These are phyloP conservation scores for Suillus ampliporus DNA, from an alignment of 768 basidiomycete species.

Conservation along the genomic window DNA sequence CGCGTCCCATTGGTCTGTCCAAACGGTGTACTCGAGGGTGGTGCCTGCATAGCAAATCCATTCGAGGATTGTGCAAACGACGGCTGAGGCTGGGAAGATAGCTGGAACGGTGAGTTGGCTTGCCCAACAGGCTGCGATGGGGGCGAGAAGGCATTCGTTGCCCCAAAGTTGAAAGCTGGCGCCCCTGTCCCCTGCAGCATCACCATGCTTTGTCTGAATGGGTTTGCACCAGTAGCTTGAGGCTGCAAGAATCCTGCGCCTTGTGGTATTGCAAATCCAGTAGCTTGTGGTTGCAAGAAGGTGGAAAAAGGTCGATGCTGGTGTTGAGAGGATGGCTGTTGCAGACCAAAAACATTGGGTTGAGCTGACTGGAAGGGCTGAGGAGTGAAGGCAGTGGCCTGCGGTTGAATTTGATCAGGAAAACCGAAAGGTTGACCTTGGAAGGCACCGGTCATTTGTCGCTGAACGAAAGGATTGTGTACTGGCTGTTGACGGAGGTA, in stretches of 20 bases:
- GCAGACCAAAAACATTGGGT: slow-evolving; percentile 37
- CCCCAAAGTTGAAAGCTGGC: slow-evolving; percentile 47
- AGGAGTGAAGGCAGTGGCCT: slow-evolving; percentile 61
- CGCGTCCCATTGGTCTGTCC: slow-evolving; percentile 10
- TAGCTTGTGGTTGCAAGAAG: slow-evolving; percentile 61
- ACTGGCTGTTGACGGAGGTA: slow-evolving; percentile 63
- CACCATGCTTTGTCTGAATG: slow-evolving; percentile 83
- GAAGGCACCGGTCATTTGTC: slow-evolving; percentile 56
- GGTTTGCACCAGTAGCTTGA: slow-evolving; percentile 69
- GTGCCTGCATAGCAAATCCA: slow-evolving; percentile 16
- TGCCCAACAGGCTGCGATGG: slow-evolving; percentile 23
- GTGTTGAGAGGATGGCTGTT: slow-evolving; percentile 36
- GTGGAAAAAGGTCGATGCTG: slow-evolving; percentile 61
- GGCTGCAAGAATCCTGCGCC: slow-evolving; percentile 55
- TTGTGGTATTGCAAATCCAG: slow-evolving; percentile 49
- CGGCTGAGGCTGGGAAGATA: slow-evolving; percentile 24
- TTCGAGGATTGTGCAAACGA: slow-evolving; percentile 15
- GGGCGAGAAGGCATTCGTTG: slow-evolving; percentile 13
- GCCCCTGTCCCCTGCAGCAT: slow-evolving; percentile 67
- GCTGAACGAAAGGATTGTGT: slow-evolving; percentile 80
- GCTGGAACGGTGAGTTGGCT: slow-evolving; percentile 18
- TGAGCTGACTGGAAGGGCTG: slow-evolving; percentile 45
- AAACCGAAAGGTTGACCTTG: slow-evolving; percentile 47
- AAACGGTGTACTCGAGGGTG: slow-evolving; percentile 12
- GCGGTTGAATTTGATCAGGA: slow-evolving; percentile 49